Base-by-base conservation (phyloP, 768 basidiomycete species). In the Sarcodon aspratus region DNA sequence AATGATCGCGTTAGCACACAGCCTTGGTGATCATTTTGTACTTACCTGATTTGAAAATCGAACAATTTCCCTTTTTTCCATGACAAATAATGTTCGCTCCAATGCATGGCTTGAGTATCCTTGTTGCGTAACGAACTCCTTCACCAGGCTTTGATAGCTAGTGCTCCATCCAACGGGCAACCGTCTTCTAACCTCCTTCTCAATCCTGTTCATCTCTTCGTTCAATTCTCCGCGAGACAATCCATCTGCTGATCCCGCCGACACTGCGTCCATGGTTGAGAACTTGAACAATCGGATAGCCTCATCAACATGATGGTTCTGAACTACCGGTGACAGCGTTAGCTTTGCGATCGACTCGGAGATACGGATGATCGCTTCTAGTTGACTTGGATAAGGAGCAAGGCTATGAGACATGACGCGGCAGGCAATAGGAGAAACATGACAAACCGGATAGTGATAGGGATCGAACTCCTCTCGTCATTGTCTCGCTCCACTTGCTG, bases 241-340 rank as follows among this genome's bases (percentile, higher is more conserved):
- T 0, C 96, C 96, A 57, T 98, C 96, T 13, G 85, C 82, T 33
- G 89, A 85, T 10, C 96, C 94, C 0, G 93, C 92, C 10, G 88
- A 85, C 27, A 98, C 94, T 21, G 96, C 96, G 62, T 98, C 93
- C 95, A 99, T 98, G 3, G 96, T 98, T 8, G 94, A 97, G 68
- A 83, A 94, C 61, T 95, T 98, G 82, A 99, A 99, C 37, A 99
- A 67, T 9, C 96, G 85, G 57, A 98, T 97, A 6, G 96, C 89
- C 65, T 99, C 96, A 64, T 97, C 94, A 18, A 98, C 95, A 57
- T 99, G 94, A 61, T 94, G 85, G 44, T 84, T 85, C 58, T 84
- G 81, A 3, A 98, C 96, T 3, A 82, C 75, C 0, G 90, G 74
- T 0, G 86, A 84, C 12, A 99, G 73, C 3, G 92, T 92, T 67